Conservation (phyloP, 2,329 filamentous ascomycete genomes). For the Ophiocordyceps camponoti-floridani region DNA sequence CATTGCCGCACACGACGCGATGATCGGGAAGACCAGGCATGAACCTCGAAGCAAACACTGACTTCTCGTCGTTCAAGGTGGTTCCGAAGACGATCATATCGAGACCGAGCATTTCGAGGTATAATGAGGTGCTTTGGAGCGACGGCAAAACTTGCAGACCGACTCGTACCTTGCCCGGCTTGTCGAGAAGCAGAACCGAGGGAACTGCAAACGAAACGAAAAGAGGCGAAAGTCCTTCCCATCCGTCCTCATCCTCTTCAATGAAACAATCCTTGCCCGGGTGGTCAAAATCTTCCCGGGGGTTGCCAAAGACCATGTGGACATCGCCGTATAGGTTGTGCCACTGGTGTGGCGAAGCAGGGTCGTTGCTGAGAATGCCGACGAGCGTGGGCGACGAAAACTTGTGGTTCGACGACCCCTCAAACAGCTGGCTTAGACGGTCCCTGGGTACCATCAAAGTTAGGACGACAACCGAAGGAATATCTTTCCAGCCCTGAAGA, state of each 20-base stretch:
- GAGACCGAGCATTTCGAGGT: conserved; percentile 8
- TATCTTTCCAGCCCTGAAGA: conserved; percentile 18
- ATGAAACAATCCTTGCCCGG: conserved; percentile 16
- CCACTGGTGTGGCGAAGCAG: conserved; percentile 9
- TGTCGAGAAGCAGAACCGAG: conserved; percentile 14
- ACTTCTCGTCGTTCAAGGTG: conserved; percentile 8
- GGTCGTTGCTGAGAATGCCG: conserved; percentile 11
- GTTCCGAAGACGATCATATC: conserved; percentile 15
- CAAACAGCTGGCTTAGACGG: conserved; percentile 10
- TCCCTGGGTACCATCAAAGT: conserved; percentile 17
- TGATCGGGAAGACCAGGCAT: conserved; percentile 15
- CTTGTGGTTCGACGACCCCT: conserved; percentile 3
- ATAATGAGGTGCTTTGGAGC: conserved; percentile 7
- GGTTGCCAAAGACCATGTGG: conserved; percentile 22
- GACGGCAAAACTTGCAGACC: conserved; percentile 14
- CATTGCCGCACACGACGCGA: conserved; percentile 8
- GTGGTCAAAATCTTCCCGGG: conserved; percentile 9
- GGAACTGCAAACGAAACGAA: conserved; percentile 23
- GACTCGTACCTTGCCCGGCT: conserved; percentile 12
- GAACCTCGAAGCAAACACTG: conserved; percentile 18
- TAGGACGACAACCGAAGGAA: conserved; percentile 18
- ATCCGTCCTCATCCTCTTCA: conserved; percentile 16
- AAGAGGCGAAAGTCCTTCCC: conserved; percentile 18
- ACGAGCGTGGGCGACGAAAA: conserved; percentile 11
- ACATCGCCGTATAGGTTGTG: conserved; percentile 19